Evolutionary conservation across 2,329 filamentous ascomycete species (phyloP), one percentile per base, ranked within the genome.

Genomic region (Nothophoma quercina): DNA sequence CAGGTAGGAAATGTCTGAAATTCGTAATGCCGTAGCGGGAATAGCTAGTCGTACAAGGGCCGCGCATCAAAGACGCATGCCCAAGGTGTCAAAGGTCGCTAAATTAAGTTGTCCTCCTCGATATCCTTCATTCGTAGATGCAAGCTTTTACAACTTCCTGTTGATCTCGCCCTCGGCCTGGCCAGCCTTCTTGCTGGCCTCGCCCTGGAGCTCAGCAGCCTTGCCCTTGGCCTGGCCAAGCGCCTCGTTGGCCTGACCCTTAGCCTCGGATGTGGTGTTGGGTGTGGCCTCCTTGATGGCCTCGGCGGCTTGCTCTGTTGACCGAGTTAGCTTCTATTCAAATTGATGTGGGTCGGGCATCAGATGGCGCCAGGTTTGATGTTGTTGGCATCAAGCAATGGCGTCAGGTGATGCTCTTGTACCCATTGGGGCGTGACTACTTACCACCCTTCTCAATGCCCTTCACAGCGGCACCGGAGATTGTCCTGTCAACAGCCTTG

Each of bases 381-480:
- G 15, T 21, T 44, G 29, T 7, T n/a, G 22, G 26, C 18, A 41
- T 29, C 7, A 8, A 30, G 7, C 25, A 30, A 30, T 15, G 21
- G 38, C 16, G 21, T 41, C 26, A 29, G 41, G 38, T 16, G 33
- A 22, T 32, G 39, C 34, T 33, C 39, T 9, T 0, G n/a, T 25
- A 41, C 13, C 21, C 16, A 3, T 9, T 13, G n/a, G 5, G 26
- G 35, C 15, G 12, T 2, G 26, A 28, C 46, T 58, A 79, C 84
- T 53, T 81, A 87, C 85, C 79, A 54, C 83, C 82, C 62, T 79
- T 84, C 73, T 88, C 82, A 56, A 87, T 85, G 36, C 85, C 85
- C 73, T 83, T 83, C 18, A 87, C 81, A 9, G 81, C 80, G 21
- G 74, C 80, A 68, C 84, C 77, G 1, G 83, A 80, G 28, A 85